phyloP scores from a whole-genome alignment of 2,329 filamentous ascomycete species.

The Aspergillus sp. region DNA sequence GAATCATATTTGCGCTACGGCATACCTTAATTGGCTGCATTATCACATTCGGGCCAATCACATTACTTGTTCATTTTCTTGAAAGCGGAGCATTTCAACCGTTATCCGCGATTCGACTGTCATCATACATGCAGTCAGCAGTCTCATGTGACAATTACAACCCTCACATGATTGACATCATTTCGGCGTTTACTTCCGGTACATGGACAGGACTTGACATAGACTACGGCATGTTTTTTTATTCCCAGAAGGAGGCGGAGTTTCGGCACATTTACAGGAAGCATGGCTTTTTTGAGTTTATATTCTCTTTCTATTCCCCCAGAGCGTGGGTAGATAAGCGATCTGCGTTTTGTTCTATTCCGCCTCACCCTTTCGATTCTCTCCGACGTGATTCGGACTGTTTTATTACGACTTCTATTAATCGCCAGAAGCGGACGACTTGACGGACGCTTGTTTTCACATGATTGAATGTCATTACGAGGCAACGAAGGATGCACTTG shows the following conservation, averaged over 20 bases:
- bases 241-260: slow-evolving; percentile 21
- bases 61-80: not conserved
- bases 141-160: not conserved
- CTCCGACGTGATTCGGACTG: not conserved
- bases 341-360: slow-evolving; percentile 11
- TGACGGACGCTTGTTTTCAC: slow-evolving; percentile 8
- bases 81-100: not conserved
- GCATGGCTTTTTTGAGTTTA: slow-evolving; percentile 7
- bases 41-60: not conserved
- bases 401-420: slow-evolving; percentile 7
- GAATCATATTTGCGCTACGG: not conserved
- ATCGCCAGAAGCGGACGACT: not conserved
- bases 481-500: slow-evolving; percentile 14
- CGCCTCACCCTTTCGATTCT: slow-evolving; percentile 1
- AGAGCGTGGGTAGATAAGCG: slow-evolving; percentile 20
- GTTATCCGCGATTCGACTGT: not conserved
- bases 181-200: slow-evolving; percentile 6
- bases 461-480: slow-evolving; percentile 17
- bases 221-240: slow-evolving; percentile 24
- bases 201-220: slow-evolving; percentile 20
- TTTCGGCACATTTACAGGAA: slow-evolving; percentile 18
- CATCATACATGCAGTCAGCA: not conserved
- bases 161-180: not conserved
- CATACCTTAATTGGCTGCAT: not conserved
- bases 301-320: slow-evolving; percentile 2